Evolutionary conservation across 345 rosid species (phyloP).

Genomic region (Iberis pinnata): DNA sequence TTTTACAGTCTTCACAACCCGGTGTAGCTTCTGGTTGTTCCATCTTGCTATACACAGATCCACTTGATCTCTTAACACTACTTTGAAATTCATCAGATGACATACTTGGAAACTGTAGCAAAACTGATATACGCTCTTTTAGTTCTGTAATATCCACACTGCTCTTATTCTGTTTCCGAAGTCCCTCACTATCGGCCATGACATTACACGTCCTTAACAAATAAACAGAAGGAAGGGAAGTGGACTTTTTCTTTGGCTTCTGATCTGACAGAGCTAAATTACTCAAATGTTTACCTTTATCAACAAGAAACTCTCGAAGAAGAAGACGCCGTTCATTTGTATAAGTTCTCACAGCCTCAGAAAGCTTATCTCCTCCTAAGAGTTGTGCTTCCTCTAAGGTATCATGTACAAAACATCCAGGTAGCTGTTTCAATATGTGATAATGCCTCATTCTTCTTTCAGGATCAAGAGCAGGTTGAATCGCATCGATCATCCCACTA

Average conservation of each 20-base stretch:
- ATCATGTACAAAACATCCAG: constrained; percentile 55
- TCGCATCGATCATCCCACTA: constrained; percentile 73
- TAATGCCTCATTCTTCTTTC: constrained; percentile 69
- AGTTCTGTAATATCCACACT: constrained; percentile 46
- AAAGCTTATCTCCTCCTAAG: constrained; percentile 52
- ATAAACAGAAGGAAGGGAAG: constrained; percentile 35
- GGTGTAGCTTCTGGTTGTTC: constrained; percentile 50
- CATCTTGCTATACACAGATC: constrained; percentile 40
- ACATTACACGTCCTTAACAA: constrained; percentile 36
- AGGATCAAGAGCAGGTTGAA: constrained; percentile 39
- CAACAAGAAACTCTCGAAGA: constrained; percentile 43
- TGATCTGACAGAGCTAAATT: constrained; percentile 26
- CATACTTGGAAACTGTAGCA: constrained; percentile 61
- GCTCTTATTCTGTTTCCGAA: constrained; percentile 40
- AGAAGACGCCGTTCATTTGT: constrained; percentile 80
- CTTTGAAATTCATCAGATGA: constrained; percentile 54
- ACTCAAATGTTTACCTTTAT: constrained; percentile 28
- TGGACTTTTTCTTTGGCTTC: constrained; percentile 35
- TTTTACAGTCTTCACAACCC: constrained; percentile 94
- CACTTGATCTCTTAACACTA: constrained; percentile 55
- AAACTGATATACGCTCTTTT: constrained; percentile 55
- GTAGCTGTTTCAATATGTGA: constrained; percentile 72
- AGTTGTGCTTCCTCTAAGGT: constrained; percentile 58
- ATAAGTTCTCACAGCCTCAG: constrained; percentile 58
- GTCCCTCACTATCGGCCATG: constrained; percentile 26